Evolutionary conservation across 805 yeast species (phyloP).

Genomic region (Torulaspora gathmanii): DNA sequence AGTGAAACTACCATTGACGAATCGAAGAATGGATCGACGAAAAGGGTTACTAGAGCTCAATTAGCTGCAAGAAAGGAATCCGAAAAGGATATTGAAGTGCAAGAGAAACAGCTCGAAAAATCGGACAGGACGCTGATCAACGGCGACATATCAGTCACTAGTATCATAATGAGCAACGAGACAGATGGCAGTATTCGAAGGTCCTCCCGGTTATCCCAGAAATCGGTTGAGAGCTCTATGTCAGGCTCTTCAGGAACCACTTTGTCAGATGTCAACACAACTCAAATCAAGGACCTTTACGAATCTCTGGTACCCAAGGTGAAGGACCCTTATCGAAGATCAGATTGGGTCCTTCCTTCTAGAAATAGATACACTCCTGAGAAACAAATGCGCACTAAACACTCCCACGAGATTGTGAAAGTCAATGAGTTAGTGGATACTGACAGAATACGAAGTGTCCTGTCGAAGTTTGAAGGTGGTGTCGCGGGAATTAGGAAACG

Average conservation of each 20-base stretch:
- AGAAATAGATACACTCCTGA: conserved; percentile 32
- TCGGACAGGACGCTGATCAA: conserved; percentile 5
- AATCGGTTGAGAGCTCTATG: conserved; percentile 7
- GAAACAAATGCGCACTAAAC: conserved; percentile 33
- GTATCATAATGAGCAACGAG: conserved; percentile 11
- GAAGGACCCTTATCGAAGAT: conserved; percentile 32
- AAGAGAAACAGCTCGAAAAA: conserved; percentile 1
- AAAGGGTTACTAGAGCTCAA: conserved; percentile 10
- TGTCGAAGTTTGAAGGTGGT: conserved; percentile 35
- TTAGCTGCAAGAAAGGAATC: conserved; percentile 5
- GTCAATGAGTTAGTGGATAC: conserved; percentile 29
- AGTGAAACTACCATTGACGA: conserved; percentile 2
- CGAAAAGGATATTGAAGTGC: neutral
- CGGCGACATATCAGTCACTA: conserved; percentile 15
- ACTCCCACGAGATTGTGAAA: conserved; percentile 30
- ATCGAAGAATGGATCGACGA: neutral
- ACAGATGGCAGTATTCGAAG: conserved; percentile 20
- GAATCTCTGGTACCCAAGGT: conserved; percentile 33
- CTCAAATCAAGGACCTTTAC: conserved; percentile 26
- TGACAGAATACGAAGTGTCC: conserved; percentile 24
- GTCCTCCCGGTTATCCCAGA: conserved; percentile 26
- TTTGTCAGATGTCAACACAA: conserved; percentile 5
- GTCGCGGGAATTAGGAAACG: conserved; percentile 32
- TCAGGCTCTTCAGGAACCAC: conserved; percentile 5
- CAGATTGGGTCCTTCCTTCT: conserved; percentile 35